phyloP scores from a whole-genome alignment of 805 yeast genomes.

The Metschnikowia amazonensis region DNA sequence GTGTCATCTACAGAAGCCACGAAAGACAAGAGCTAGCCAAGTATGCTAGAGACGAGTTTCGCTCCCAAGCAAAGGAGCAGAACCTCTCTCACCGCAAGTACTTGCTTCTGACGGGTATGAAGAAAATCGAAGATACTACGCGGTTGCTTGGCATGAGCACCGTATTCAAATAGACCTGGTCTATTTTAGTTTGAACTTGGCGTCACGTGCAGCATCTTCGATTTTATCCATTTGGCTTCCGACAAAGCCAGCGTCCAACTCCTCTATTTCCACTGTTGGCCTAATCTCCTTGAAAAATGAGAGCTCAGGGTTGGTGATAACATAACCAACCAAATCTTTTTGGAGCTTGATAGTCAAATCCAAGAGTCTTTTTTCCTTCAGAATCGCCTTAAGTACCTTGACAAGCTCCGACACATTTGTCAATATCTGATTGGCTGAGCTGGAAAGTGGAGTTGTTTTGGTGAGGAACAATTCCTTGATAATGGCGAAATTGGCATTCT shows the following conservation, averaged over 20 bases:
- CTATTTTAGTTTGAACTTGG: conserved; percentile 13
- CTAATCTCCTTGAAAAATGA: conserved; percentile 10
- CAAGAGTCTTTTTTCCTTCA: conserved; percentile 9
- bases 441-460: conserved; percentile 17
- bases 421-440: conserved; percentile 11
- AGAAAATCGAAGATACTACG: conserved; percentile 24
- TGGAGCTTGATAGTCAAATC: conserved; percentile 10
- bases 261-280: neutral
- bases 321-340: conserved; percentile 10
- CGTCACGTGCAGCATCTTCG: conserved; percentile 13
- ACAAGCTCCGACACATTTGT: conserved; percentile 13
- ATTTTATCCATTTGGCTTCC: conserved; percentile 9
- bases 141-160: conserved; percentile 20
- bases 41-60: conserved; percentile 34
- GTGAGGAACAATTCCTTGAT: conserved; percentile 18
- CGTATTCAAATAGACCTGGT: conserved; percentile 1
- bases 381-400: conserved; percentile 12
- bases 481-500: conserved; percentile 30
- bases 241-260: conserved; percentile 5
- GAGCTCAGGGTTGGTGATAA: conserved; percentile 11
- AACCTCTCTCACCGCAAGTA: conserved; percentile 37
- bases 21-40: conserved; percentile 32
- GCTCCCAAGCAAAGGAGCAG: conserved; percentile 22
- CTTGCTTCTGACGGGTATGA: conserved; percentile 33
- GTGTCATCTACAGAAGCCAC: conserved; percentile 35